Percentiles rank a stretch among this genome's conserved stretches.
phyloP scores from a whole-genome alignment of 768 basidiomycete species.

The Polyporus arcularius region DNA sequence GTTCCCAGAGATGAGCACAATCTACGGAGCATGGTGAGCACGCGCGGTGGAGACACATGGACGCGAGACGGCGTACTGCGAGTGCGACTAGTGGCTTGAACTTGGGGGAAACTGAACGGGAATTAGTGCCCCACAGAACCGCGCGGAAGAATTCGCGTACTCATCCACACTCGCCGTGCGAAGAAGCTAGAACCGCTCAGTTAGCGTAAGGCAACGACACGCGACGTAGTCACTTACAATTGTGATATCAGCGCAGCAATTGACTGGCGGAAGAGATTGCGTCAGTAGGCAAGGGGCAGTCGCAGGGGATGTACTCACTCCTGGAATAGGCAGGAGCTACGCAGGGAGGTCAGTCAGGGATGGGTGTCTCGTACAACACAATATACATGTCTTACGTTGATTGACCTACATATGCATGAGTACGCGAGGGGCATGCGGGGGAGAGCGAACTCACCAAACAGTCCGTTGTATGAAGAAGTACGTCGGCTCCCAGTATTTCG shows the following conservation, averaged over 20 bases:
- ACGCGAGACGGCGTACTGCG: background rate
- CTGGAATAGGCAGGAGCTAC: constrained; percentile 4
- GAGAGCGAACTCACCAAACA: background rate
- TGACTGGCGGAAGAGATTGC: background rate
- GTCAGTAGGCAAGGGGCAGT: background rate
- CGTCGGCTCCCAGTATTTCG: constrained; percentile 1
- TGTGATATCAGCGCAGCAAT: constrained; percentile 4
- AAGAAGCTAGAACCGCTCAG: background rate
- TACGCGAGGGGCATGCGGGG: background rate
- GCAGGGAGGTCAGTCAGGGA: background rate
- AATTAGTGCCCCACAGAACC: background rate
- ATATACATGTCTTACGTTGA: background rate
- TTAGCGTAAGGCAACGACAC: background rate
- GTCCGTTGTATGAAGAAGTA: background rate
- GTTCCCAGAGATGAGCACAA: background rate
- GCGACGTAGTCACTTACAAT: background rate
- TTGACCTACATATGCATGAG: background rate
- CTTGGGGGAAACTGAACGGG: background rate
- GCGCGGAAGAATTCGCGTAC: background rate
- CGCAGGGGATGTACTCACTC: background rate
- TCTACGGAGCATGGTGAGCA: background rate
- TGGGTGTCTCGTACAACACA: background rate
- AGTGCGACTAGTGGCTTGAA: background rate
- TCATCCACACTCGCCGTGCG: constrained; percentile 3
- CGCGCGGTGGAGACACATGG: background rate